phyloP scores from a whole-genome alignment of 192 early-diverging fungal genomes.

The Coemansia umbellata region DNA sequence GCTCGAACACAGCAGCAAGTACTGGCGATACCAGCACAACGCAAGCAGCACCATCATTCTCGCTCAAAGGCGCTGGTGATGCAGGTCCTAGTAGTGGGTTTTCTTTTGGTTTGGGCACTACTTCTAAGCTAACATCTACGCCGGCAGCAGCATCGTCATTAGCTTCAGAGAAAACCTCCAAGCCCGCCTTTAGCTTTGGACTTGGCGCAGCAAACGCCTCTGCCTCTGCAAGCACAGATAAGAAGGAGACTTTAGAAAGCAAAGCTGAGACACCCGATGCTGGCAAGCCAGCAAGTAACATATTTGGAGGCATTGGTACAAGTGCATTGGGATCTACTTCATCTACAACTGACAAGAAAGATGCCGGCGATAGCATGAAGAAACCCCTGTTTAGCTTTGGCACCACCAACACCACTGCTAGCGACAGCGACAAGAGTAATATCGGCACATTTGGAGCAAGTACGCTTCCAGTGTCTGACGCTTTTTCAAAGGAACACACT shows the following conservation, averaged over 20 bases:
- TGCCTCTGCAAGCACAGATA: background rate
- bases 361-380: background rate
- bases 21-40: background rate
- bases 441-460: background rate
- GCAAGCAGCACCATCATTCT: background rate
- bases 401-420: constrained; percentile 15
- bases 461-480: constrained; percentile 1
- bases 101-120: background rate
- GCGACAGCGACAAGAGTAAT: background rate
- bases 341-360: background rate
- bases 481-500: background rate
- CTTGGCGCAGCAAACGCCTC: background rate
- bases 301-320: background rate
- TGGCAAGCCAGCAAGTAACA: background rate
- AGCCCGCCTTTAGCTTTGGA: constrained; percentile 20
- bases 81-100: background rate
- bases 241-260: background rate
- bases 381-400: constrained; percentile 28
- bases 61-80: background rate
- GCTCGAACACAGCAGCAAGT: background rate
- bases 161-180: background rate
- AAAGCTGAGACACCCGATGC: too few relatives aligned
- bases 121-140: background rate
- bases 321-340: background rate
- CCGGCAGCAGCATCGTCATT: background rate